Evolutionary conservation across 2,329 filamentous ascomycete species (phyloP).

Genomic region (Colletotrichum lindemuthianum): DNA sequence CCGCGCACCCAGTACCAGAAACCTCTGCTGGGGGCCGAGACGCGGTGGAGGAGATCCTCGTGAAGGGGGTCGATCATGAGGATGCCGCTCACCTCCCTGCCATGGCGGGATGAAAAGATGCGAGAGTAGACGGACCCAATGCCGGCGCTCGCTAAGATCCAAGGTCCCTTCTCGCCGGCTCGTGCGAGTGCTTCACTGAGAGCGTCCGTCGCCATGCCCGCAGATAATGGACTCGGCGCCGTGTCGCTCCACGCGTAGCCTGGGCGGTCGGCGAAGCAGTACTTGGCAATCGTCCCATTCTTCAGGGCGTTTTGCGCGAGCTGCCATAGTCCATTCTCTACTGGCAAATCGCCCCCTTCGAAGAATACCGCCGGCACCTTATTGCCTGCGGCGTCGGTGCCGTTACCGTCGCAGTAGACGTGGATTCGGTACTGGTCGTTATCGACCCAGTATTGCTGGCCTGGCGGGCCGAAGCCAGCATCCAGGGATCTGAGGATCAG

Average conservation of each 20-base stretch:
- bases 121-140: slow-evolving; percentile 89
- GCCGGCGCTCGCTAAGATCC: slow-evolving; percentile 87
- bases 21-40: slow-evolving; percentile 75
- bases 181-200: slow-evolving; percentile 86
- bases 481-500: slow-evolving; percentile 85
- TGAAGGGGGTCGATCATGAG: slow-evolving; percentile 90
- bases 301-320: slow-evolving; percentile 80
- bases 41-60: slow-evolving; percentile 79
- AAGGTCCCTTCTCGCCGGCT: slow-evolving; percentile 86
- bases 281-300: slow-evolving; percentile 85
- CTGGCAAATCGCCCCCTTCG: slow-evolving; percentile 83
- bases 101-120: slow-evolving; percentile 88
- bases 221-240: slow-evolving; percentile 91
- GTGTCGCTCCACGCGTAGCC: slow-evolving; percentile 90
- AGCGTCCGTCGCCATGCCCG: slow-evolving; percentile 90
- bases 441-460: slow-evolving; percentile 83
- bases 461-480: slow-evolving; percentile 76
- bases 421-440: slow-evolving; percentile 88
- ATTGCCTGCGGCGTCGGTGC: slow-evolving; percentile 62
- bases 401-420: slow-evolving; percentile 84
- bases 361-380: slow-evolving; percentile 83
- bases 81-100: slow-evolving; percentile 77
- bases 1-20: slow-evolving; percentile 90
- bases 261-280: slow-evolving; percentile 95
- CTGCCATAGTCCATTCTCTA: slow-evolving; percentile 81